These are phyloP conservation scores for Talaromyces verruculosus DNA, from an alignment of 2,329 filamentous ascomycete genomes.

Conservation along the genomic window DNA sequence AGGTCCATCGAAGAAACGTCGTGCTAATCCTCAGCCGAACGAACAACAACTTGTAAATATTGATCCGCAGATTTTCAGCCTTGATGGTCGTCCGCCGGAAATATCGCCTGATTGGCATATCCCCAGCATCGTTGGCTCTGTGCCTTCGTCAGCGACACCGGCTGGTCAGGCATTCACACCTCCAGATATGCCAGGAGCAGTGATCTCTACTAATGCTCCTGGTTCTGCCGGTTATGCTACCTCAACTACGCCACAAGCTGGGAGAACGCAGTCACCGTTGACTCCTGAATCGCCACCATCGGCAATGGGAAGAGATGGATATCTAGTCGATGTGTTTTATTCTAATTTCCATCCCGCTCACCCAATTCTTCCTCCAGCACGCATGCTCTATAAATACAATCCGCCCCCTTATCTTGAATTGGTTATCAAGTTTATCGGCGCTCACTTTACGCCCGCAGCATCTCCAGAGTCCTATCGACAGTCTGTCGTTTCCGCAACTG, in stretches of 20 bases:
- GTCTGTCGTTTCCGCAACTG: slow-evolving; percentile 33
- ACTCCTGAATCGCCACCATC: slow-evolving; percentile 39
- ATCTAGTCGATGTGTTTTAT: slow-evolving; percentile 57
- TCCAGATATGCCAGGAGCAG: slow-evolving; percentile 1
- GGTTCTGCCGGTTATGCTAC: background rate
- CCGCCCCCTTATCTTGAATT: slow-evolving; percentile 51
- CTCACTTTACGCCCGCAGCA: slow-evolving; percentile 52
- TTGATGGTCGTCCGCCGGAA: slow-evolving; percentile 28
- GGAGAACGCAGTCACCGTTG: slow-evolving; percentile 28
- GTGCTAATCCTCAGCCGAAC: slow-evolving; percentile 36
- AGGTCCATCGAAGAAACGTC: slow-evolving; percentile 58
- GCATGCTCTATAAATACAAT: slow-evolving; percentile 39
- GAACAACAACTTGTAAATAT: slow-evolving; percentile 50
- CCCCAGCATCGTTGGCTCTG: slow-evolving; percentile 26
- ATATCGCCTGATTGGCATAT: slow-evolving; percentile 42
- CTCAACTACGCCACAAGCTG: background rate
- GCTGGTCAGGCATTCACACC: slow-evolving; percentile 18
- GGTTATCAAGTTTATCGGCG: slow-evolving; percentile 58
- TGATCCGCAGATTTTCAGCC: slow-evolving; percentile 45
- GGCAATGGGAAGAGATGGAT: slow-evolving; percentile 35
- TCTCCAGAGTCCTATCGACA: slow-evolving; percentile 48
- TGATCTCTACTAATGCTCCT: background rate
- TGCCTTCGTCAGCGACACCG: slow-evolving; percentile 26
- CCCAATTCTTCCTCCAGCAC: slow-evolving; percentile 56
- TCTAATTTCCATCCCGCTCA: slow-evolving; percentile 57